Base-by-base conservation (phyloP, 2,329 filamentous ascomycete species). In the Aspergillus sp. region DNA sequence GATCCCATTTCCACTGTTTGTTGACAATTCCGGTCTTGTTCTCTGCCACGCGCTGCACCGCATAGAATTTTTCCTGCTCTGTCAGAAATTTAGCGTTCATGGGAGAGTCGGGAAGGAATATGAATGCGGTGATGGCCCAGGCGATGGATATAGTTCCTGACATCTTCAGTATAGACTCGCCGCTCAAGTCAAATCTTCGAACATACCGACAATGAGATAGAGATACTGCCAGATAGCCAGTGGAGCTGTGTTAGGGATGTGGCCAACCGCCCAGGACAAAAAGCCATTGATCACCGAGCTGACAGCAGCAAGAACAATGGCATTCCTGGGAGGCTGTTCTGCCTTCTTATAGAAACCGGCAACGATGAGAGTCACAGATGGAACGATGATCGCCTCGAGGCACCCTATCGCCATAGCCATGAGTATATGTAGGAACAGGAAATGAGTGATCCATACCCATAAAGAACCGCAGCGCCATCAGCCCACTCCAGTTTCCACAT, bases 161-260 rank as follows among this genome's bases (percentile, higher is more conserved):
- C 47, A 29, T 13, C 49, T 2, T 53, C 23, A 53, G 42, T 11
- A 45, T 13, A 10, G 25, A 10, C 4, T 11, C 21, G 9, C 3
- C 5, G 6, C 4, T 10, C 19, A 2, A 21, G 29, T 13, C 11
- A 5, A 5, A 2, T 25, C 3, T n/a, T 29, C 6, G 21, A 7
- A 16, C 45, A 9, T 38, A 47, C 81, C 81, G 78, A 72, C 60
- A 23, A 82, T 72, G 52, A 81, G 77, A 62, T 81, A 84, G 71
- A 84, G 79, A 74, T 78, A 82, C 46, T 78, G 73, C 81, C 81
- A 84, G 6, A 78, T 78, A n/a, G 72, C 71, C 14, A 83, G 45
- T 3, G 57, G 43, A 2, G 58, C 61, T 17, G 64, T 53, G 42
- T 76, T 67, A n/a, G 73, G 58, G 47, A 83, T 74, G 49, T 84